Evolutionary conservation across 179 eudicot species (phyloP).

Genomic region (Actinidia chinensis): DNA sequence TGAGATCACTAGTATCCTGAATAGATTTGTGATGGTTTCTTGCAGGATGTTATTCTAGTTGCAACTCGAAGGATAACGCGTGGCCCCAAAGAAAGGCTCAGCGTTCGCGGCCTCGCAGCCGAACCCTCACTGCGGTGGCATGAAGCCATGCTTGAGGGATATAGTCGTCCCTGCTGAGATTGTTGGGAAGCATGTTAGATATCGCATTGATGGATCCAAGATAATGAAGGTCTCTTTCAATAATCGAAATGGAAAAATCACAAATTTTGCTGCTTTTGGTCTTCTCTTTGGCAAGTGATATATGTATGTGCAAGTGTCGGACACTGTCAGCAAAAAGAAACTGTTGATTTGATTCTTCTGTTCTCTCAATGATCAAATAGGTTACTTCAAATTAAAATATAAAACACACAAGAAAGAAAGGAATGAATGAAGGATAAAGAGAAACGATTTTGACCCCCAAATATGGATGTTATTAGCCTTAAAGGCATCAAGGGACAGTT

Average conservation of each 20-base stretch:
- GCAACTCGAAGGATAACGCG: constrained; percentile 45
- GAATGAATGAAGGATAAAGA: background rate
- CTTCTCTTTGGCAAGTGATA: background rate
- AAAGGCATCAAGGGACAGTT: background rate
- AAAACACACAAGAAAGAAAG: background rate
- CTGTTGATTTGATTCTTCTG: background rate
- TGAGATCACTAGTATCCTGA: background rate
- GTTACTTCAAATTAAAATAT: background rate
- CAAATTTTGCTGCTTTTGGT: background rate
- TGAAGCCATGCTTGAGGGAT: constrained; percentile 9
- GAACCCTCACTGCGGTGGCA: constrained; percentile 5
- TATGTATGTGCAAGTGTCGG: background rate
- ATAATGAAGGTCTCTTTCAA: constrained; percentile 35
- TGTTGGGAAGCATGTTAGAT: constrained; percentile 2
- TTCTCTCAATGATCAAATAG: background rate
- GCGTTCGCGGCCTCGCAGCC: constrained; percentile 8
- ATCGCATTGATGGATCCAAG: constrained; percentile 25
- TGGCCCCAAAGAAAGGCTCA: constrained; percentile 1
- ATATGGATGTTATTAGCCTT: background rate
- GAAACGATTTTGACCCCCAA: background rate
- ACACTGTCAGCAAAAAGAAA: background rate
- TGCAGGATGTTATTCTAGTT: constrained; percentile 45
- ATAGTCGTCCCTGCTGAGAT: constrained; percentile 11
- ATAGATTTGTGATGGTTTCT: background rate
- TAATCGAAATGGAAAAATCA: background rate